Percentiles rank a stretch among this genome's conserved stretches.
Conservation (phyloP, 2,329 filamentous ascomycete species). For the Neofusicoccum kwambonambiense region DNA sequence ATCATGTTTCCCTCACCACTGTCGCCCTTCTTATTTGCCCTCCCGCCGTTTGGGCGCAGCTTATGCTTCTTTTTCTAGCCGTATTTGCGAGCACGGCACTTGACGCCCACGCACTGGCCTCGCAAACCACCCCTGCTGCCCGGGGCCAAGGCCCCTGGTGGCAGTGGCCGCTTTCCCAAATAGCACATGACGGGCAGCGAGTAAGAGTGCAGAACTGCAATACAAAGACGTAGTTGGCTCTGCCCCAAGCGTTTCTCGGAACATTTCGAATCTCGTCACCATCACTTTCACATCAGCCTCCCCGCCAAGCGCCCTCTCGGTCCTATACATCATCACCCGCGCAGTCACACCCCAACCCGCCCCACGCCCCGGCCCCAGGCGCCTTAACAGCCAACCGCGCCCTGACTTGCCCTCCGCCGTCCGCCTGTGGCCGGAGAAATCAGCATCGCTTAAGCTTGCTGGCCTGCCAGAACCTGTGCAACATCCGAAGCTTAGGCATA, state of each 20-base stretch:
- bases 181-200: conserved; percentile 39
- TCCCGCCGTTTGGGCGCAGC: background rate
- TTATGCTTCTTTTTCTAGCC: background rate
- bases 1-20: conserved; percentile 18
- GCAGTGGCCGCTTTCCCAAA: conserved; percentile 27
- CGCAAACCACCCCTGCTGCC: background rate
- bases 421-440: background rate
- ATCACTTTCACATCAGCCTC: conserved; percentile 6
- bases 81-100: conserved; percentile 7
- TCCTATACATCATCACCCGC: background rate
- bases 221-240: conserved; percentile 35
- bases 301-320: background rate
- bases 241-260: conserved; percentile 12
- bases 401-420: background rate
- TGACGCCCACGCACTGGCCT: background rate
- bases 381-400: background rate
- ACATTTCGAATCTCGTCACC: conserved; percentile 17
- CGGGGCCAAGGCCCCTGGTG: too few relatives aligned
- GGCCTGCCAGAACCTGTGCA: background rate
- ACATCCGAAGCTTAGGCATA: background rate
- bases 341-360: background rate
- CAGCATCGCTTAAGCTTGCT: background rate
- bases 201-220: conserved; percentile 31
- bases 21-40: conserved; percentile 2
- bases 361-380: background rate